Conservation (phyloP, 2,329 filamentous ascomycete genomes). For the Hymenoscyphus occultus region DNA sequence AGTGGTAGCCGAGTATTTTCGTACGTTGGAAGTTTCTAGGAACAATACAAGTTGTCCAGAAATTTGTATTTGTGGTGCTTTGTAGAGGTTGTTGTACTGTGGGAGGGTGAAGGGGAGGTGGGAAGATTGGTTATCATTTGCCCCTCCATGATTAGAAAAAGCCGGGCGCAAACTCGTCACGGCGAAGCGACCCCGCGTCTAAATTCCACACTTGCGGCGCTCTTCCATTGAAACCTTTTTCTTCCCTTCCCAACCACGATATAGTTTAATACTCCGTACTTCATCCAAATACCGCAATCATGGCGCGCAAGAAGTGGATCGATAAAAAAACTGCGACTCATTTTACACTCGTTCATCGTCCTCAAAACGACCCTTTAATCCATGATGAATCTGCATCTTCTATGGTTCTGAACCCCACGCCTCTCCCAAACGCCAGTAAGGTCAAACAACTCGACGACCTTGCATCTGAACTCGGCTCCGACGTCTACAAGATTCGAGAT, state of each 20-base stretch:
- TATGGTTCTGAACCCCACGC: conserved; percentile 79
- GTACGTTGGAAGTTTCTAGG: background rate
- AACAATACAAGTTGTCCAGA: background rate
- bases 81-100: background rate
- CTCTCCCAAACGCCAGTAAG: conserved; percentile 49
- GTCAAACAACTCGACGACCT: conserved; percentile 74
- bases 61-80: background rate
- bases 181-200: background rate
- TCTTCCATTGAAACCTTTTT: conserved; percentile 1
- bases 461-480: conserved; percentile 68
- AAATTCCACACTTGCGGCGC: background rate
- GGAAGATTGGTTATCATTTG: conserved; percentile 7
- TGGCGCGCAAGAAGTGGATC: conserved; percentile 43
- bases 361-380: conserved; percentile 95
- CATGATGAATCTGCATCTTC: conserved; percentile 85
- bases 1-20: background rate
- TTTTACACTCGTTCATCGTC: conserved; percentile 91
- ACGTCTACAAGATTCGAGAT: conserved; percentile 63
- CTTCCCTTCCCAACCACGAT: background rate
- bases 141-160: conserved; percentile 7
- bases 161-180: conserved; percentile 2
- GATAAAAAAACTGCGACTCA: conserved; percentile 92
- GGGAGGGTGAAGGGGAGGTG: background rate
- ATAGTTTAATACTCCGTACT: background rate
- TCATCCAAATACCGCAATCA: conserved; percentile 26